A percentile compares a stretch with the other conserved stretches of the same genome.
Evolutionary conservation across 345 rosid genomes (phyloP).

Genomic region (Salix viminalis): DNA sequence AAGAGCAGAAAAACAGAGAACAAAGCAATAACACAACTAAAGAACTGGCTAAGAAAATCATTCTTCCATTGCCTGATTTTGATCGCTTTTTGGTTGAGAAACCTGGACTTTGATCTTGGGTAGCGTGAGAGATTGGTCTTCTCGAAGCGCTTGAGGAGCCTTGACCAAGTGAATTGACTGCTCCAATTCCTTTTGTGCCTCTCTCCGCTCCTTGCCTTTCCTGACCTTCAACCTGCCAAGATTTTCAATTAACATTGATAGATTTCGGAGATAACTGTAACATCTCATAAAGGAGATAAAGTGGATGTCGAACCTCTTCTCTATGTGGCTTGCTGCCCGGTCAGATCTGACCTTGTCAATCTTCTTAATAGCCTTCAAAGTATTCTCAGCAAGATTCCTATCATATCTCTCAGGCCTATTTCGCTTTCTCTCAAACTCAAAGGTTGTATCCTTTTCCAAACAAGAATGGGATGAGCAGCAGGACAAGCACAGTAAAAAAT

Average conservation of each 20-base stretch:
- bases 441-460: conserved; percentile 59
- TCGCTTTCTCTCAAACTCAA: conserved; percentile 93
- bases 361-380: conserved; percentile 81
- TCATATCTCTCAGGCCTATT: conserved; percentile 96
- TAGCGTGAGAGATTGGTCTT: conserved; percentile 38
- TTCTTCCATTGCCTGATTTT: conserved; percentile 73
- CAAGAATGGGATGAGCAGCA: background rate
- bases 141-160: conserved; percentile 36
- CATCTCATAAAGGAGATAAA: background rate
- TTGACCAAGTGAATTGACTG: conserved; percentile 47
- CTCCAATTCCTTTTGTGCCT: conserved; percentile 41
- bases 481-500: background rate
- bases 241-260: background rate
- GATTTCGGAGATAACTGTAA: background rate
- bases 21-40: background rate
- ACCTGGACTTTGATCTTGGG: conserved; percentile 60
- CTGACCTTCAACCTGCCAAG: conserved; percentile 56
- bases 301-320: conserved; percentile 37
- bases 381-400: conserved; percentile 65
- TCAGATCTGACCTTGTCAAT: conserved; percentile 65
- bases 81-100: conserved; percentile 31
- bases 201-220: conserved; percentile 37
- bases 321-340: conserved; percentile 52
- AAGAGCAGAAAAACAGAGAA: background rate
- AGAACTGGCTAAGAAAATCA: conserved; percentile 20